These are phyloP conservation scores for Rhizopogon sp. DNA, from an alignment of 768 basidiomycete genomes.

Conservation along the genomic window DNA sequence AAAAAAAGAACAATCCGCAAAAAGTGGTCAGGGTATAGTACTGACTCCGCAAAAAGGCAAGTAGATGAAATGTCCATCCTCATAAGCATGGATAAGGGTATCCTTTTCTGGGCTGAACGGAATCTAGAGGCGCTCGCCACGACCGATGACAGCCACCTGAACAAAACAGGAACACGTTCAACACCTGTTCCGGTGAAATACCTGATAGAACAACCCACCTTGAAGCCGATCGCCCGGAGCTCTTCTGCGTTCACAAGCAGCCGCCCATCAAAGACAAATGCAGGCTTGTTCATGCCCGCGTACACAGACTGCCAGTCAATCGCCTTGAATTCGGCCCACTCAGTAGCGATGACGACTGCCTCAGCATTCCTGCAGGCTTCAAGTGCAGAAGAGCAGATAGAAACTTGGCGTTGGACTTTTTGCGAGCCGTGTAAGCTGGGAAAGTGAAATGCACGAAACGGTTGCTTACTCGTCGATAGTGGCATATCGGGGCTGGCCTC, in stretches of 20 bases:
- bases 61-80: not conserved
- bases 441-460: not conserved
- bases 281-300: conserved; percentile 91
- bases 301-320: conserved; percentile 91
- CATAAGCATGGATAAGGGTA: conserved; percentile 5
- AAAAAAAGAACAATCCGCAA: not conserved
- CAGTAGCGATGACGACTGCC: conserved; percentile 93
- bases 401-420: conserved; percentile 85
- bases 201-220: conserved; percentile 35
- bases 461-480: conserved; percentile 60
- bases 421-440: not conserved
- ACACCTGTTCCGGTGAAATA: not conserved
- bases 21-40: not conserved
- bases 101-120: conserved; percentile 1
- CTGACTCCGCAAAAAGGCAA: not conserved
- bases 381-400: conserved; percentile 67
- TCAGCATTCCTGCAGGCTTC: conserved; percentile 89
- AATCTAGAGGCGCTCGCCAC: conserved; percentile 38
- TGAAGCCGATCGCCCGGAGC: conserved; percentile 87
- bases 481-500: conserved; percentile 64
- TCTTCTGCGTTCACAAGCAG: conserved; percentile 79
- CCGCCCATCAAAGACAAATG: conserved; percentile 94
- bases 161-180: conserved; percentile 4
- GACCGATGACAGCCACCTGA: conserved; percentile 58
- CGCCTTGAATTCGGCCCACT: conserved; percentile 94